These are phyloP conservation scores for Beauveria australis DNA, from an alignment of 2,329 filamentous ascomycete species.

Conservation along the genomic window DNA sequence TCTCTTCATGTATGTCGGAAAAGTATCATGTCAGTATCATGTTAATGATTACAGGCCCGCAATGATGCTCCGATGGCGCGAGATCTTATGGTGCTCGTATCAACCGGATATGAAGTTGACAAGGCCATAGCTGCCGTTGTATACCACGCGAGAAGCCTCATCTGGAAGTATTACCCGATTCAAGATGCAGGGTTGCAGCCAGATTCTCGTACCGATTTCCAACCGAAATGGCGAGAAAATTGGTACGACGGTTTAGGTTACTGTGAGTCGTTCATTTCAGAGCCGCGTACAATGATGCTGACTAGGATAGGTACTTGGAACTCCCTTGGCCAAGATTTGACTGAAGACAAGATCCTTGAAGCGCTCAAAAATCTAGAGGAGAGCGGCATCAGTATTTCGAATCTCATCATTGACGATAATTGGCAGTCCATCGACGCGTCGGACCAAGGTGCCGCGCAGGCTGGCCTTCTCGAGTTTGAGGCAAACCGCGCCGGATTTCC, in stretches of 20 bases:
- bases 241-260: slow-evolving; percentile 94
- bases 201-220: slow-evolving; percentile 32
- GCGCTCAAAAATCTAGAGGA: slow-evolving; percentile 65
- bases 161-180: slow-evolving; percentile 30
- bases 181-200: slow-evolving; percentile 21
- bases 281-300: slow-evolving; percentile 12
- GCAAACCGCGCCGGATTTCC: slow-evolving; percentile 76
- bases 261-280: slow-evolving; percentile 44
- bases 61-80: slow-evolving; percentile 58
- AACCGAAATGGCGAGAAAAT: slow-evolving; percentile 64
- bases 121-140: slow-evolving; percentile 70
- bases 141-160: slow-evolving; percentile 68
- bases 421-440: slow-evolving; percentile 68
- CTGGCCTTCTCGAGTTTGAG: slow-evolving; percentile 76
- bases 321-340: slow-evolving; percentile 73
- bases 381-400: slow-evolving; percentile 69
- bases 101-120: slow-evolving; percentile 66
- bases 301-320: slow-evolving; percentile 71
- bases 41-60: slow-evolving; percentile 35
- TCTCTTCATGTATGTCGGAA: slow-evolving; percentile 50
- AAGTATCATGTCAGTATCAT: no score
- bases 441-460: slow-evolving; percentile 37
- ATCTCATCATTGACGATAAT: slow-evolving; percentile 92
- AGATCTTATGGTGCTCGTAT: slow-evolving; percentile 56
- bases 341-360: slow-evolving; percentile 67